These are phyloP conservation scores for Backusella macrospora DNA, from an alignment of 192 early-diverging fungal species.

Conservation along the genomic window DNA sequence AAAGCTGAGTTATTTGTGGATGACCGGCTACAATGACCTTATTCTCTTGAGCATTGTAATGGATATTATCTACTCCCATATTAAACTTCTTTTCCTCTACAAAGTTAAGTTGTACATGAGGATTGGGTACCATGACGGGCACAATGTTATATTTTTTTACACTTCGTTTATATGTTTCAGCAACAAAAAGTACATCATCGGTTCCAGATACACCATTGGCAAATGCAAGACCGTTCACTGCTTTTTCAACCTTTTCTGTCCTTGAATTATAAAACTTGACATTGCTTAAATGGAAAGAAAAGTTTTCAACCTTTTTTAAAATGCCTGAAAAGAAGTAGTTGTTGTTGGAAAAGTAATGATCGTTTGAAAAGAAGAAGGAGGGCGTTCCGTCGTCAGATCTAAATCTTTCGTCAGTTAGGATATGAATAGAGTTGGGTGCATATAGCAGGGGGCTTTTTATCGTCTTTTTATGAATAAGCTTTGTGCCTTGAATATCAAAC, in stretches of 20 bases:
- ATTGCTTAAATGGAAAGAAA: conserved; percentile 23
- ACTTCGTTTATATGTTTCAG: conserved; percentile 25
- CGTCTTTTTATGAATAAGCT: conserved; percentile 15
- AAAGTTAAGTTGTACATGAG: conserved; percentile 13
- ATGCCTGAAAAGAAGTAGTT: conserved; percentile 5
- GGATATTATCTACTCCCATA: conserved; percentile 40
- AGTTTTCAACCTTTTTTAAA: conserved; percentile 36
- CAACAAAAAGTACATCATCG: conserved; percentile 22
- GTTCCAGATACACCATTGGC: conserved; percentile 39
- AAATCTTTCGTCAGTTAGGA: conserved; percentile 18
- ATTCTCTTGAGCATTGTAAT: conserved; percentile 10
- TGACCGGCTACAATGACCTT: conserved; percentile 36
- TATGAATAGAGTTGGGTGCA: conserved; percentile 34
- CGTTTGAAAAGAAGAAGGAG: conserved; percentile 39
- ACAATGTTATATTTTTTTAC: conserved; percentile 26
- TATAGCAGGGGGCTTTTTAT: conserved; percentile 20
- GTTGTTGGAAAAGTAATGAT: conserved; percentile 20
- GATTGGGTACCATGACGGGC: not conserved
- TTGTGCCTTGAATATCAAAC: not conserved
- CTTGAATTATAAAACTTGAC: conserved; percentile 38
- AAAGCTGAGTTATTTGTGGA: conserved; percentile 23
- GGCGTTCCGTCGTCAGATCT: conserved; percentile 34
- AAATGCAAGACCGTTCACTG: conserved; percentile 28
- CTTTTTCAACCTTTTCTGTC: not conserved
- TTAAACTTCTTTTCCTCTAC: conserved; percentile 4